These are phyloP conservation scores for Pseudotsuga menziesii DNA, from an alignment of 75 land plant species.

Conservation along the genomic window DNA sequence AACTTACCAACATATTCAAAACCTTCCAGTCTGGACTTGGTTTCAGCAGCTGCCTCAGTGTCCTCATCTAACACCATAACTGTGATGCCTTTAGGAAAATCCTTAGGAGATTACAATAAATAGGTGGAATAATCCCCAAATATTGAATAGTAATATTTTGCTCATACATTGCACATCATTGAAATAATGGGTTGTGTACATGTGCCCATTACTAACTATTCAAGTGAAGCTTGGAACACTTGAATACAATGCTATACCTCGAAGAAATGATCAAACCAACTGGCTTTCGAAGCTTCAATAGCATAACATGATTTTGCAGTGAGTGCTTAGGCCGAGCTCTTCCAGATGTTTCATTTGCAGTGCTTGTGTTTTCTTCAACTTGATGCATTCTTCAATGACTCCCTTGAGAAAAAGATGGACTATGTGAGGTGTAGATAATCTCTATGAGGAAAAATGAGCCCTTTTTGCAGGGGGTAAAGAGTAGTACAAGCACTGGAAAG, in stretches of 20 bases:
- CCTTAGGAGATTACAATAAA: constrained; percentile 15
- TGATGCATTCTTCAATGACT: too few species aligned
- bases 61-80: constrained; percentile 55
- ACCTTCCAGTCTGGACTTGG: constrained; percentile 40
- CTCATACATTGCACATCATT: not conserved
- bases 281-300: not conserved
- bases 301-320: not conserved
- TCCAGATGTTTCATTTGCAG: not conserved
- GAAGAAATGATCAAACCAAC: not conserved
- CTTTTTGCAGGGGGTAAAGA: not conserved
- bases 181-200: not conserved
- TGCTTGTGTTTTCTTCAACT: not conserved
- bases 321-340: not conserved
- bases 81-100: constrained; percentile 66
- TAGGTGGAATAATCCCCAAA: not conserved
- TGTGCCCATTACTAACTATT: not conserved
- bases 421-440: too few species aligned
- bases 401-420: too few species aligned
- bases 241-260: not conserved
- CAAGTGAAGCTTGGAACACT: not conserved
- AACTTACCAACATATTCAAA: constrained; percentile 56
- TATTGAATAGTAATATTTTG: not conserved
- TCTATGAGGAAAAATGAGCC: not conserved
- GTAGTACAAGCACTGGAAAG: not conserved
- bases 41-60: constrained; percentile 22